phyloP scores from a whole-genome alignment of 1,284 basidiomycete genomes.

The Albatrellus sp. region DNA sequence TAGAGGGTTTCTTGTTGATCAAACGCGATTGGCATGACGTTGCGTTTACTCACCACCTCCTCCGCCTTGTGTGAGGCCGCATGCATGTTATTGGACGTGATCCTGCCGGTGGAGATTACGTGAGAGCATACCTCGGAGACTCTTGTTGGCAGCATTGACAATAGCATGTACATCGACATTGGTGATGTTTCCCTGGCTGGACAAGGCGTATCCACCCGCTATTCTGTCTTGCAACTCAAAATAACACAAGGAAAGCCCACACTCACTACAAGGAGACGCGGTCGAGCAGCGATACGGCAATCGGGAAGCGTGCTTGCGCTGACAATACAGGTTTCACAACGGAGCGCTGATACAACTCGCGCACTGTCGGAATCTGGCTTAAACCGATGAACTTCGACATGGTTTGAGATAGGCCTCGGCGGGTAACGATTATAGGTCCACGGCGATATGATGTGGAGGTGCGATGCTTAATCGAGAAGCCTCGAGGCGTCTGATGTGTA shows the following conservation, averaged over 20 bases:
- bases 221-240: neutral
- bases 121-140: constrained; percentile 48
- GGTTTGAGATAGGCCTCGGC: neutral
- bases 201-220: neutral
- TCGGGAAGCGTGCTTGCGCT: constrained; percentile 21
- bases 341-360: constrained; percentile 31
- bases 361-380: constrained; percentile 37
- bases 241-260: neutral
- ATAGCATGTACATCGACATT: constrained; percentile 62
- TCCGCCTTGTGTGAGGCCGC: constrained; percentile 32
- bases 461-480: no score
- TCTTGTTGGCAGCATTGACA: constrained; percentile 80
- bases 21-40: neutral
- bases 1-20: constrained; percentile 1
- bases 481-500: no score
- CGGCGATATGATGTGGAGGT: neutral
- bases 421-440: neutral
- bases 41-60: constrained; percentile 43
- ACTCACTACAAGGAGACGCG: constrained; percentile 53
- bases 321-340: constrained; percentile 19
- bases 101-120: neutral
- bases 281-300: constrained; percentile 28
- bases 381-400: constrained; percentile 19
- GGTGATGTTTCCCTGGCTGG: constrained; percentile 72
- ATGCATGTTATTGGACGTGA: constrained; percentile 7